Conservation (phyloP, 2,329 filamentous ascomycete genomes). For the Exophiala spinifera region DNA sequence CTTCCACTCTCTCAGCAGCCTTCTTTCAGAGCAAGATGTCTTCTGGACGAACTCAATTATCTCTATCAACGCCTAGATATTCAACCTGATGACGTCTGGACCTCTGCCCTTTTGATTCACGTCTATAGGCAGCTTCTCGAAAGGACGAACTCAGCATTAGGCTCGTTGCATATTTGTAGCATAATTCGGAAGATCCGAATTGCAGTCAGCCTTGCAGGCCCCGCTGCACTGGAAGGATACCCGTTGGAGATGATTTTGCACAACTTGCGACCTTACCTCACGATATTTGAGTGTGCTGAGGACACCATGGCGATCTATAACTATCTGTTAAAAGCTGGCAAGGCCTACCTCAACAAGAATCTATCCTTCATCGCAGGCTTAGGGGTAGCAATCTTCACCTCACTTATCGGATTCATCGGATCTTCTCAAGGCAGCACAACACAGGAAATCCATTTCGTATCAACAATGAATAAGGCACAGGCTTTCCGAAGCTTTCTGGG, state of each 20-base stretch:
- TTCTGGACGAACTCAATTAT: constrained; percentile 71
- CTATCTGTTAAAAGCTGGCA: constrained; percentile 72
- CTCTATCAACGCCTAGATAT: constrained; percentile 71
- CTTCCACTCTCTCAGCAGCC: constrained; percentile 82
- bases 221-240: constrained; percentile 71
- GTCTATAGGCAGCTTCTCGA: constrained; percentile 76
- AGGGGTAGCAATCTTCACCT: constrained; percentile 73
- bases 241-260: constrained; percentile 87
- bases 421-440: constrained; percentile 75
- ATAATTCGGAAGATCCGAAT: constrained; percentile 83
- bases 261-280: constrained; percentile 72
- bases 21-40: constrained; percentile 73
- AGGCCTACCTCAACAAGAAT: constrained; percentile 59
- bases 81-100: constrained; percentile 67
- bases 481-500: constrained; percentile 77
- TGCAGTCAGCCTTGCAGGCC: constrained; percentile 72
- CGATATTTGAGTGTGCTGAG: constrained; percentile 81
- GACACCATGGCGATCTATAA: constrained; percentile 83
- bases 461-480: constrained; percentile 71
- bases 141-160: constrained; percentile 76
- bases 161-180: constrained; percentile 80
- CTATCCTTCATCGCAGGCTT: constrained; percentile 80
- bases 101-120: constrained; percentile 67
- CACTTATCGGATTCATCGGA: constrained; percentile 71
- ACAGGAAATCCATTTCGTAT: constrained; percentile 76